Evolutionary conservation across 2,329 filamentous ascomycete species (phyloP).

Genomic region (Ilyonectria robusta): DNA sequence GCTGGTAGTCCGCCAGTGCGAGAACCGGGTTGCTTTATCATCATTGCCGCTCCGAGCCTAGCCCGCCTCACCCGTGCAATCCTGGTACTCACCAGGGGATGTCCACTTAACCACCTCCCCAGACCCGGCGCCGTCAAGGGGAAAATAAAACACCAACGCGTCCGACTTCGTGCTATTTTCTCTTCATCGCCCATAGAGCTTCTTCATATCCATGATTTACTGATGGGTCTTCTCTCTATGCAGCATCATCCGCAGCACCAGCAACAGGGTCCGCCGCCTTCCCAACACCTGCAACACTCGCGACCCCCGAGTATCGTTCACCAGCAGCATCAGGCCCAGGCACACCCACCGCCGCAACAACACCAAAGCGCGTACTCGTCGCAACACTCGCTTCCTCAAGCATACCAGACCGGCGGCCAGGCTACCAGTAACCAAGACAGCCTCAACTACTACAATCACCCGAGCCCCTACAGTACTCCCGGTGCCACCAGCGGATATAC

Average conservation of each 20-base stretch:
- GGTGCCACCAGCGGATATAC: conserved; percentile 88
- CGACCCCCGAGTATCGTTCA: conserved; percentile 81
- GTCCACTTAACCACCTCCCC: conserved; percentile 57
- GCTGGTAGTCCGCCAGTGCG: conserved; percentile 41
- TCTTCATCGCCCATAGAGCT: conserved; percentile 51
- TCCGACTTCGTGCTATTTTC: conserved; percentile 59
- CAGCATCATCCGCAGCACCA: conserved; percentile 84
- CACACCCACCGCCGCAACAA: conserved; percentile 73
- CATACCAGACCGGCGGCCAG: conserved; percentile 78
- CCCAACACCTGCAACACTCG: conserved; percentile 78
- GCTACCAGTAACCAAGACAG: conserved; percentile 74
- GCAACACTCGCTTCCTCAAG: conserved; percentile 73
- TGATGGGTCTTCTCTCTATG: conserved; percentile 74
- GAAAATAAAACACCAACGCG: conserved; percentile 67
- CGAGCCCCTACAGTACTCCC: conserved; percentile 86
- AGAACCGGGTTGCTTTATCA: conserved; percentile 56
- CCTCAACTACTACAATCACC: conserved; percentile 82
- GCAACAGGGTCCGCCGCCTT: conserved; percentile 79
- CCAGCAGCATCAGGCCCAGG: conserved; percentile 78
- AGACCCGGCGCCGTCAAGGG: conserved; percentile 63
- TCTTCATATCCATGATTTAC: conserved; percentile 59
- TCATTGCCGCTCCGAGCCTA: conserved; percentile 60
- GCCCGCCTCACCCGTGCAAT: conserved; percentile 64
- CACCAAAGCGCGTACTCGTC: conserved; percentile 79
- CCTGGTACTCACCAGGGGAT: conserved; percentile 63